These are phyloP conservation scores for Millerago galiae DNA, from an alignment of 805 yeast species.

Conservation along the genomic window DNA sequence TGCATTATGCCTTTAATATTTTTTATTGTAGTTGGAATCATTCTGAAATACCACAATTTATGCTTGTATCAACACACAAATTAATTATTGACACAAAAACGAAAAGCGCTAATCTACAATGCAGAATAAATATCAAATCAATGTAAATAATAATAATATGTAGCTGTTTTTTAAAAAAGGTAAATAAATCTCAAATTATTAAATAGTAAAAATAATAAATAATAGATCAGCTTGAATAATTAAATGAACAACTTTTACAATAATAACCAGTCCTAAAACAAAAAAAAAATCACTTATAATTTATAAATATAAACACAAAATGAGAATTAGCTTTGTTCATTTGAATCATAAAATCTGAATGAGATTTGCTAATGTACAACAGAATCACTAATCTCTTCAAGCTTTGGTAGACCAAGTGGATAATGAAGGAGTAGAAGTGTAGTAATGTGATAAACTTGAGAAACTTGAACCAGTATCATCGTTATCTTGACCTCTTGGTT, in stretches of 20 bases:
- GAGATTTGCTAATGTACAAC: conserved; percentile 4
- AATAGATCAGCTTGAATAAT: background rate
- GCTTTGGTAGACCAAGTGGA: conserved; percentile 54
- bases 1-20: too few relatives aligned
- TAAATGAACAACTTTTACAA: background rate
- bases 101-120: background rate
- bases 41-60: too few relatives aligned
- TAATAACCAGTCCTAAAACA: background rate
- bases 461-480: conserved; percentile 69
- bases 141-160: background rate
- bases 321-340: background rate
- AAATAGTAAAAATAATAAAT: background rate
- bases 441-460: conserved; percentile 31
- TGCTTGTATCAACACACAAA: background rate
- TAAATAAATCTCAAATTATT: background rate
- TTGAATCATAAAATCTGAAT: background rate
- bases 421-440: conserved; percentile 46
- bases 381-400: conserved; percentile 1
- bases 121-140: background rate
- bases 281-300: background rate
- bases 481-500: conserved; percentile 76
- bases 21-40: too few relatives aligned
- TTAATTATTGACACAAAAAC: background rate
- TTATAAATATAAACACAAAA: background rate
- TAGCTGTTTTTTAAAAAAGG: background rate